A percentile compares a stretch with the other conserved stretches of the same genome.
Conservation (phyloP, 2,329 filamentous ascomycete species). For the Fusarium verticillioides region DNA sequence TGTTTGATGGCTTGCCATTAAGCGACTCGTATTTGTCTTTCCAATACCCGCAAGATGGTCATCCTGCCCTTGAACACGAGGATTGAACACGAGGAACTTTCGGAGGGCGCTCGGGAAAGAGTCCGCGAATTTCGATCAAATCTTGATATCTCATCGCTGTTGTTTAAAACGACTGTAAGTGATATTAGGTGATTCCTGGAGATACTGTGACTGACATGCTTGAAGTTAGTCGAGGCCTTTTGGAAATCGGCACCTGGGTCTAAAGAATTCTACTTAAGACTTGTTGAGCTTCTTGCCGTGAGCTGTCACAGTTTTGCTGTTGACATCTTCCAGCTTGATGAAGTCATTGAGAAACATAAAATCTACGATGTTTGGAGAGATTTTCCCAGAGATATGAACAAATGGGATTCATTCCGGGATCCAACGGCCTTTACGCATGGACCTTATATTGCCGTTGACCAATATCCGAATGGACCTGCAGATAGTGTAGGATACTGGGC, state of each 20-base stretch:
- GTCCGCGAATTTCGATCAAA: neutral
- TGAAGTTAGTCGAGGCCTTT: neutral
- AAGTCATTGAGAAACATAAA: neutral
- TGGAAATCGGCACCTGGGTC: neutral
- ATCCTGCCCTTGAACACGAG: neutral
- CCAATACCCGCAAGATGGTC: neutral
- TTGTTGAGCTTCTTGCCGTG: neutral
- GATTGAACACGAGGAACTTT: neutral
- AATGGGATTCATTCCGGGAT: neutral
- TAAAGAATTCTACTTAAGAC: neutral
- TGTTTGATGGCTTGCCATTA: conserved; percentile 1
- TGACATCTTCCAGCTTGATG: neutral
- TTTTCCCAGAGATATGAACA: neutral
- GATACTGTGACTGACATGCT: accelerated
- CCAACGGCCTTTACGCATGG: conserved; percentile 1
- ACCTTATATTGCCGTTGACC: neutral
- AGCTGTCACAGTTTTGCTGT: neutral
- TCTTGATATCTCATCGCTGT: neutral
- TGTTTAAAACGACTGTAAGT: accelerated
- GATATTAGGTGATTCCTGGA: accelerated
- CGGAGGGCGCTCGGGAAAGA: neutral
- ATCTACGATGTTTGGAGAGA: conserved; percentile 8
- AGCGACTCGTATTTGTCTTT: neutral
- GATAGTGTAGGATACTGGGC: conserved; percentile 23
- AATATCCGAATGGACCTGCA: conserved; percentile 6